These are phyloP conservation scores for Botrytis elliptica DNA, from an alignment of 2,329 filamentous ascomycete species.

Conservation along the genomic window DNA sequence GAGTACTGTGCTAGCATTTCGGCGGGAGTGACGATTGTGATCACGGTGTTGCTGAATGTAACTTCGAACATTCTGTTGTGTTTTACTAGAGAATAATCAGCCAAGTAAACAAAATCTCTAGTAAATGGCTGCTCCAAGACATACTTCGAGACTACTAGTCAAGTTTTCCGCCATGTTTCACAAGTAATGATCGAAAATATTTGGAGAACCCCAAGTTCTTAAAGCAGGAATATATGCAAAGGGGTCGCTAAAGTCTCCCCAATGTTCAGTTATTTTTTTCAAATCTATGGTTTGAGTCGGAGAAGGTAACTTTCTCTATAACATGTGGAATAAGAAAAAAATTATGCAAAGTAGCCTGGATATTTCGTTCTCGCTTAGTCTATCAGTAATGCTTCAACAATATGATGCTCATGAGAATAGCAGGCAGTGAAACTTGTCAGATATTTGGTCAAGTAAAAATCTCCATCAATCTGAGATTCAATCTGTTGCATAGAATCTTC, in stretches of 20 bases:
- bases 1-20: background rate
- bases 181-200: background rate
- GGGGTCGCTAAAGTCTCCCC: background rate
- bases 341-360: too few species aligned
- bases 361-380: background rate
- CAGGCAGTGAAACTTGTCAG: background rate
- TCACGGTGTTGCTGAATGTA: background rate
- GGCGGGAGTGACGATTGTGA: background rate
- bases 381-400: background rate
- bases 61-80: accelerated
- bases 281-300: too few species aligned
- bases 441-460: background rate
- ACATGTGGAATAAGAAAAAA: background rate
- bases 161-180: background rate
- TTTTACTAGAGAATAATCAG: background rate
- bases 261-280: too few species aligned
- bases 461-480: background rate
- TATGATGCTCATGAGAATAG: background rate
- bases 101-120: background rate
- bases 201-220: background rate
- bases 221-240: background rate
- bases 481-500: background rate
- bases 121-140: background rate
- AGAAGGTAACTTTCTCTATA: too few species aligned
- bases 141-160: background rate